phyloP scores from a whole-genome alignment of 1,284 basidiomycete species.

The Apiotrichum montevideense region DNA sequence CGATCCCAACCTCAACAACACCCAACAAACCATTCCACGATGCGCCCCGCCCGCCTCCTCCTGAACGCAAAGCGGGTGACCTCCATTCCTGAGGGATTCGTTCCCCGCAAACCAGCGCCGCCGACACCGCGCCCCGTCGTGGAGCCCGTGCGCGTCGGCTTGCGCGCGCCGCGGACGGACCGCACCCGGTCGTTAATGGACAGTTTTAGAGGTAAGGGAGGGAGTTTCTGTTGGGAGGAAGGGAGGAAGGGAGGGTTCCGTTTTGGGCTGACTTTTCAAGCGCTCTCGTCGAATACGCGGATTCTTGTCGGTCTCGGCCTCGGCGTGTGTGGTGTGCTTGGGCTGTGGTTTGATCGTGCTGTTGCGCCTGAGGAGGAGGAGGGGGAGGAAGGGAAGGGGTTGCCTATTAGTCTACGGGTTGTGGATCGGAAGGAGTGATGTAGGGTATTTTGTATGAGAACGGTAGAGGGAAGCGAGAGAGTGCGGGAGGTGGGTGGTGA shows the following conservation, averaged over 20 bases:
- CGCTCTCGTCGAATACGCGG: constrained; percentile 10
- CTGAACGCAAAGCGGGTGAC: too few relatives aligned
- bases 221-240: too few relatives aligned
- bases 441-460: too few relatives aligned
- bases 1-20: too few relatives aligned
- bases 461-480: too few relatives aligned
- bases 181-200: constrained; percentile 6
- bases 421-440: not conserved
- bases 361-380: not conserved
- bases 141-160: not conserved
- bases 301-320: constrained; percentile 8
- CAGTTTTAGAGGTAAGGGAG: constrained; percentile 4
- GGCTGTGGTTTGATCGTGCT: constrained; percentile 5
- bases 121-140: too few relatives aligned
- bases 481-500: too few relatives aligned
- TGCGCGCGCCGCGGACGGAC: constrained; percentile 3
- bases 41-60: too few relatives aligned
- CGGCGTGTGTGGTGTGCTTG: constrained; percentile 3
- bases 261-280: not conserved
- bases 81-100: not conserved
- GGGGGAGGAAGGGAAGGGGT: too few relatives aligned
- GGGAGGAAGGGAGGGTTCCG: too few relatives aligned
- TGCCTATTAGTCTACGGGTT: not conserved
- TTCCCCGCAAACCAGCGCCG: not conserved
- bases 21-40: too few relatives aligned